phyloP scores from a whole-genome alignment of 1,284 basidiomycete genomes.

The Hypsizygus ulmarius region DNA sequence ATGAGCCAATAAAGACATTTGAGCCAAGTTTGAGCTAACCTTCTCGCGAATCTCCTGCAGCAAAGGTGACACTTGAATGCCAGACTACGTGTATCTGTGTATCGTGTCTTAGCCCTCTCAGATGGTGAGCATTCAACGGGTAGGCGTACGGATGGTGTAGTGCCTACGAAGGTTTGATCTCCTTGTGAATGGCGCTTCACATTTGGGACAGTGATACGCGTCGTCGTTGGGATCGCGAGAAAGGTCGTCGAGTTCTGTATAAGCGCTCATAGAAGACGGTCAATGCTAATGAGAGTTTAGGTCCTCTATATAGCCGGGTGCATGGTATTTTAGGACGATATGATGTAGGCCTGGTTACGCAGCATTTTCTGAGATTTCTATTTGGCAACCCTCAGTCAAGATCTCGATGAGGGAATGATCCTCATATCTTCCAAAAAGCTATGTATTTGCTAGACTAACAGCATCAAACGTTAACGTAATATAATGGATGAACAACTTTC shows the following conservation, averaged over 20 bases:
- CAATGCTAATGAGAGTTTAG: not conserved
- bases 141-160: conserved; percentile 27
- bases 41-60: conserved; percentile 7
- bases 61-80: conserved; percentile 23
- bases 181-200: conserved; percentile 32
- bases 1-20: not conserved
- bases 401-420: too few species aligned
- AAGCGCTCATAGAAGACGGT: conserved; percentile 2
- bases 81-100: conserved; percentile 25
- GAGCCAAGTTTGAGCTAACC: conserved; percentile 4
- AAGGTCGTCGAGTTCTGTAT: conserved; percentile 25
- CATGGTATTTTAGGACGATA: too few species aligned
- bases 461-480: too few species aligned
- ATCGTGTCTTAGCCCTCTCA: conserved; percentile 1
- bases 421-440: too few species aligned
- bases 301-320: too few species aligned
- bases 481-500: too few species aligned
- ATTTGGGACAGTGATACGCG: conserved; percentile 31
- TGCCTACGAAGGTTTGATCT: conserved; percentile 31
- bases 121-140: conserved; percentile 8
- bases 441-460: too few species aligned
- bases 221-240: conserved; percentile 29
- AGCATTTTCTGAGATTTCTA: too few species aligned
- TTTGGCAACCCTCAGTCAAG: too few species aligned
- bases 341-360: too few species aligned